Base-by-base conservation (phyloP, 2,329 filamentous ascomycete genomes). In the Aspergillus pseudoviridinutans region DNA sequence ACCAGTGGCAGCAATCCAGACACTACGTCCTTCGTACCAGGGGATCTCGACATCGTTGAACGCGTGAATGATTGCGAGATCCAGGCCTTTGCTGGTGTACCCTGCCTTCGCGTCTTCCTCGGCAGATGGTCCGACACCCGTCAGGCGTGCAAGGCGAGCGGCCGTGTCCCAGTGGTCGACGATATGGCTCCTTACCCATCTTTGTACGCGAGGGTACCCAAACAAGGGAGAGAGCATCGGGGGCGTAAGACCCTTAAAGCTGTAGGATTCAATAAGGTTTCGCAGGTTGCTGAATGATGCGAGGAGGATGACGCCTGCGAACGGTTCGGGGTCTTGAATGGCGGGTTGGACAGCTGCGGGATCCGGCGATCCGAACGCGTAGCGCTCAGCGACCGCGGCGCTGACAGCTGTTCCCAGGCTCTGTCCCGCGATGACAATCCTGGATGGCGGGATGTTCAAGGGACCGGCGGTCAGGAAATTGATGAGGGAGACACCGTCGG, bases 381-480 rank as follows among this genome's bases (percentile, higher is more conserved):
- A 92, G 55, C 85, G 82, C 66, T 96, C 87, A 1, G 85, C 87
- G 1, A 90, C 85, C 2, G 86, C 92, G 49, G 87, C 83, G 5
- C 88, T 86, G 1, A 97, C 90, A 0, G 90, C 92, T 0, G 93
- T 96, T 25, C 93, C 93, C 0, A 97, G 82, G 66, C 89, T 94
- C 66, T 97, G 92, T 20, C 92, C 93, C 3, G 95, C 78, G 28
- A 97, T 79, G 3, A 93, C 85, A 61, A 96, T 94, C 27, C 86
- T 86, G 42, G 83, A 81, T 0, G 91, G 77, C 0, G 89, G 80
- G 20, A 97, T 81, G 0, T 83, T 76, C 41, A 91, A 80, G 9
- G 89, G 85, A 78, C 66, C 62, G 9, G 76, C 73, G 3, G 76
- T 78, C 12, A 79, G 67, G 51, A 89, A 95, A 59, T 91, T 82